Percentiles rank a stretch among this genome's conserved stretches.
phyloP scores from a whole-genome alignment of 768 basidiomycete species.

The Lactarius pseudohatsudake region DNA sequence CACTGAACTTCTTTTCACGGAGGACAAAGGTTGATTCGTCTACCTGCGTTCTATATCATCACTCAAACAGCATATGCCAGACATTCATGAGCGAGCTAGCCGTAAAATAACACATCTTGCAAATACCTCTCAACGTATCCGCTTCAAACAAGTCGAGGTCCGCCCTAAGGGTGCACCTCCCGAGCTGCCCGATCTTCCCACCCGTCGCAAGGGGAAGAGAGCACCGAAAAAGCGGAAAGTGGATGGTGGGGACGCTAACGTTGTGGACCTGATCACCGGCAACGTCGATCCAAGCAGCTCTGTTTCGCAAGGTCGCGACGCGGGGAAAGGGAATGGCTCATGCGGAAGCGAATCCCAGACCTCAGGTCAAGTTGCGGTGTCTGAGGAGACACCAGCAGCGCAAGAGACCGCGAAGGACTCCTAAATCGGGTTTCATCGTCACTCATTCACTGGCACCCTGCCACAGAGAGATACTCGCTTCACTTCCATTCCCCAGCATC shows the following conservation, averaged over 20 bases:
- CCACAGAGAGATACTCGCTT: no score
- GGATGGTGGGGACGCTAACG: neutral
- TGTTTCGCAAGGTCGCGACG: conserved; percentile 1
- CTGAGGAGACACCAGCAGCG: neutral
- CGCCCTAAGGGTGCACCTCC: conserved; percentile 38
- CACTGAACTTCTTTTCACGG: conserved; percentile 73
- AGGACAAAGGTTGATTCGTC: conserved; percentile 52
- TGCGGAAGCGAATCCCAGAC: neutral
- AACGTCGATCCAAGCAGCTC: conserved; percentile 9
- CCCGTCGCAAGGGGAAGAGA: conserved; percentile 12
- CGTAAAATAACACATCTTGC: conserved; percentile 54
- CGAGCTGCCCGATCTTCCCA: neutral
- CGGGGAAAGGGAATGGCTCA: neutral
- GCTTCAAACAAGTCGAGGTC: conserved; percentile 71
- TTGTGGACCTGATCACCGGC: conserved; percentile 20
- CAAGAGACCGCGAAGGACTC: conserved; percentile 1
- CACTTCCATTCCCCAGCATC: neutral
- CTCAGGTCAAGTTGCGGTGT: neutral
- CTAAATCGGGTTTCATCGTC: neutral
- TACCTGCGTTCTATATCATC: neutral
- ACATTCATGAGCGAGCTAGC: conserved; percentile 48
- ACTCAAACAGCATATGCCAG: conserved; percentile 32
- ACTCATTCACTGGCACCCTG: neutral
- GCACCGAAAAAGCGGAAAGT: conserved; percentile 6
- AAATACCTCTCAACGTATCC: conserved; percentile 66